phyloP scores from a whole-genome alignment of 495 filamentous ascomycete genomes.

The Penicillium waksmanii region DNA sequence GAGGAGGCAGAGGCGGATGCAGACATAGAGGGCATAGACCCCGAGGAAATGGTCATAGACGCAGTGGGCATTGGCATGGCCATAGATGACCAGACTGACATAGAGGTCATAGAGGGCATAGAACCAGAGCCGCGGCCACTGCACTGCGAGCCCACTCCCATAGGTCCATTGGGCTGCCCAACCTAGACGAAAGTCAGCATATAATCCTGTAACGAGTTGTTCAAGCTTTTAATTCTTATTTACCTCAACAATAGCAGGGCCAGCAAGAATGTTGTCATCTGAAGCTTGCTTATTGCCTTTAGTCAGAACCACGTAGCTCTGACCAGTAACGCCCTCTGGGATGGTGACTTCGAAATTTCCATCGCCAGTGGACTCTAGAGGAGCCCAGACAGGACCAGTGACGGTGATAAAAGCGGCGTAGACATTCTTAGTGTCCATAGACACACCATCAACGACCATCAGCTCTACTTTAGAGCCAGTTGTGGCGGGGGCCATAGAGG shows the following conservation, averaged over 20 bases:
- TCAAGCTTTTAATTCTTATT: conserved; percentile 3
- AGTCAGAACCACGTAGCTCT: conserved; percentile 40
- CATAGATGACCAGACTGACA: too few species aligned
- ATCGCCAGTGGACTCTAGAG: conserved; percentile 24
- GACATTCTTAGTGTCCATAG: conserved; percentile 1
- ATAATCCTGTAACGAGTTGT: not conserved
- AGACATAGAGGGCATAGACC: conserved; percentile 30
- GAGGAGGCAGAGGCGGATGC: conserved; percentile 29
- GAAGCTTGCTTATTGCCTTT: conserved; percentile 13
- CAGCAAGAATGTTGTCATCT: conserved; percentile 33
- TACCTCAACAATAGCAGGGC: conserved; percentile 38
- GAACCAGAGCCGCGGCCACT: too few species aligned
- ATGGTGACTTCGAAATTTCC: conserved; percentile 37
- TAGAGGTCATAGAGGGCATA: too few species aligned
- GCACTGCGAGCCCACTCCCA: too few species aligned
- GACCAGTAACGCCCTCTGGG: conserved; percentile 36
- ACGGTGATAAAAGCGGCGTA: conserved; percentile 43
- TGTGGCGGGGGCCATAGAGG: conserved; percentile 15
- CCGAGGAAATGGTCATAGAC: too few species aligned
- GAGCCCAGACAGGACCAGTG: conserved; percentile 40
- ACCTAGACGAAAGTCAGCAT: too few species aligned
- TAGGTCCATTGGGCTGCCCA: too few species aligned
- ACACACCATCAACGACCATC: conserved; percentile 17
- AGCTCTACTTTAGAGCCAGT: conserved; percentile 17
- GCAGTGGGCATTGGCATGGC: too few species aligned